phyloP scores from a whole-genome alignment of 1,284 basidiomycete species.

The Ganoderma meredithae region DNA sequence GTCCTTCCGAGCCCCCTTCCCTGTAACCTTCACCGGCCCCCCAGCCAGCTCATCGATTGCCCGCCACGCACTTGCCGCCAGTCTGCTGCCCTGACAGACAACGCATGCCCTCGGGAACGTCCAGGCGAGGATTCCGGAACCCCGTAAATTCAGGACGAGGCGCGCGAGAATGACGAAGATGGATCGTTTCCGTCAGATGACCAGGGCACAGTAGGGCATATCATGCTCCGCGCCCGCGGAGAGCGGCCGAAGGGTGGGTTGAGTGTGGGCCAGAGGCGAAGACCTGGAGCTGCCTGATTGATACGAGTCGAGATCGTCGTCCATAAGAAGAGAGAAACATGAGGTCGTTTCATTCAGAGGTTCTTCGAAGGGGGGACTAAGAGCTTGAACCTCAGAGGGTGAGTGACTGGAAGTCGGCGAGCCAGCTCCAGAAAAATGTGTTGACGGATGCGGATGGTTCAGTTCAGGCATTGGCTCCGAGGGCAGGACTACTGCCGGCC shows the following conservation, averaged over 20 bases:
- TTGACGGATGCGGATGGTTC: background rate
- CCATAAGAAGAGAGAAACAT: slow-evolving; percentile 20
- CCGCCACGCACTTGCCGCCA: background rate
- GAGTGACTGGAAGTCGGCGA: slow-evolving; percentile 3
- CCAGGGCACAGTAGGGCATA: background rate
- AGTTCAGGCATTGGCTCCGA: background rate
- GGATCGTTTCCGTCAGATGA: slow-evolving; percentile 24
- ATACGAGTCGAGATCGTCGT: slow-evolving; percentile 28
- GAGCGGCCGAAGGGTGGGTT: slow-evolving; percentile 9
- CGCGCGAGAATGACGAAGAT: slow-evolving; percentile 5
- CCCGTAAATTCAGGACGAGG: slow-evolving; percentile 8
- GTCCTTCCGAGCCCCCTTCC: slow-evolving; percentile 12
- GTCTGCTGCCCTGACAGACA: background rate
- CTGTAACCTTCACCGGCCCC: slow-evolving; percentile 7
- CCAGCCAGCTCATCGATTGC: slow-evolving; percentile 23
- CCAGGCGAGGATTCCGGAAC: background rate
- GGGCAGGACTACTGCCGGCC: background rate
- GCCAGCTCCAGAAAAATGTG: slow-evolving; percentile 2
- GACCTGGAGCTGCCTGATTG: slow-evolving; percentile 15
- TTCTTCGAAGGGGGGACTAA: slow-evolving; percentile 7
- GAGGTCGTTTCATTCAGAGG: slow-evolving; percentile 16
- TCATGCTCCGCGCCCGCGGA: background rate
- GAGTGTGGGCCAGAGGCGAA: background rate
- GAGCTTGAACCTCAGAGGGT: slow-evolving; percentile 5
- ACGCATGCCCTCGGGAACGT: slow-evolving; percentile 9